Evolutionary conservation across 148 eudicot species (phyloP).

Genomic region (Arctostaphylos glauca): DNA sequence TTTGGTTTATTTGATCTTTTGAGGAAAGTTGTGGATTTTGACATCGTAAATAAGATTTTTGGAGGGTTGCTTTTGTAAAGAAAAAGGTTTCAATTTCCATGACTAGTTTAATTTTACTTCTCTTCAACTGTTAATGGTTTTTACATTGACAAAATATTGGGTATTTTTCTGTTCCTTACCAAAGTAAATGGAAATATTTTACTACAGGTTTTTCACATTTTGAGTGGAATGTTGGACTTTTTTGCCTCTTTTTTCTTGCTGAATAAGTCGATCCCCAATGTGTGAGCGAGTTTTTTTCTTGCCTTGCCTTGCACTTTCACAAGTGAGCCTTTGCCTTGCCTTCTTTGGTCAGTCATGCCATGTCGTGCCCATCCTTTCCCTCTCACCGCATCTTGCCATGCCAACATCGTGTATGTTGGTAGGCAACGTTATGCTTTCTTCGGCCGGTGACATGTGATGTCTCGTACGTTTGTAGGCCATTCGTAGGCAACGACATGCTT

Average conservation of each 20-base stretch:
- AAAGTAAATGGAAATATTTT: neutral
- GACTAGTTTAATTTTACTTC: neutral
- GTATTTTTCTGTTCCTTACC: neutral
- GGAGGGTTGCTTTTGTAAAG: neutral
- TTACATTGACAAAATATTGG: neutral
- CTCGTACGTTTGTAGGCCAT: too few species aligned
- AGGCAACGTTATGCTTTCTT: too few species aligned
- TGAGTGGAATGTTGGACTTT: neutral
- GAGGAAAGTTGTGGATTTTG: neutral
- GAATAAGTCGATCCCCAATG: neutral
- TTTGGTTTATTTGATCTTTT: neutral
- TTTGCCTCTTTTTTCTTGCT: neutral
- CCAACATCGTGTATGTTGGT: too few species aligned
- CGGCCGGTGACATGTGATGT: too few species aligned
- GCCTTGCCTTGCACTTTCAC: too few species aligned
- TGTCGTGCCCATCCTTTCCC: too few species aligned
- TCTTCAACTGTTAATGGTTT: neutral
- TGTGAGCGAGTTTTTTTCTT: too few species aligned
- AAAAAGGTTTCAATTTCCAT: neutral
- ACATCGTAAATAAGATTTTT: slow-evolving; percentile 12
- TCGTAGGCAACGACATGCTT: too few species aligned
- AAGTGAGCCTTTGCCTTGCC: too few species aligned
- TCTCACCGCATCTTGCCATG: too few species aligned
- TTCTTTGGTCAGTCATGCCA: too few species aligned
- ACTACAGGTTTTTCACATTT: neutral